Evolutionary conservation across 2,329 filamentous ascomycete genomes (phyloP).

Genomic region (Fusarium pseudoanthophilum): DNA sequence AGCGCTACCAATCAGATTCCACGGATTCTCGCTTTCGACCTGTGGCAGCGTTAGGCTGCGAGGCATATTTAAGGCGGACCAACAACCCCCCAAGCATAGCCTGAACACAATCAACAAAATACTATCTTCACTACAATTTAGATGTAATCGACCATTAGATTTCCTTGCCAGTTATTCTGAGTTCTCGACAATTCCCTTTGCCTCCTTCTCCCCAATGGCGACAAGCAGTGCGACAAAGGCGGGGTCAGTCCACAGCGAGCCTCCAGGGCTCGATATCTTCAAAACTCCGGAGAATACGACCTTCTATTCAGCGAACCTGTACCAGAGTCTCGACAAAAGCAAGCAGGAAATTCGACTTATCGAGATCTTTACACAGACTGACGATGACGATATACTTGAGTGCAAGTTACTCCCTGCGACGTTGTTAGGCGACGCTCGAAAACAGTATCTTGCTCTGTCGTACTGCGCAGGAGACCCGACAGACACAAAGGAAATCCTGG

Average conservation of each 20-base stretch:
- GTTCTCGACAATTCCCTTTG: too few relatives aligned
- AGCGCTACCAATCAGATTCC: background rate
- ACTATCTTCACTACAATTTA: too few relatives aligned
- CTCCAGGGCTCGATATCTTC: background rate
- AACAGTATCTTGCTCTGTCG: rapidly evolving
- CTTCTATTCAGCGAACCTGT: rapidly evolving
- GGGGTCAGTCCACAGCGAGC: too few relatives aligned
- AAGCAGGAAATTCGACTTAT: background rate
- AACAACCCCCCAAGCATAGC: background rate
- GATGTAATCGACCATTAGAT: too few relatives aligned
- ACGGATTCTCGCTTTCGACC: background rate
- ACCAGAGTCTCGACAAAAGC: rapidly evolving
- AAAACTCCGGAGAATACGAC: background rate
- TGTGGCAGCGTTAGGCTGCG: background rate
- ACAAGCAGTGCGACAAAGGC: rapidly evolving
- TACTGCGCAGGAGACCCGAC: background rate
- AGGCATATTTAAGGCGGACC: background rate
- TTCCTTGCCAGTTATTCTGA: too few relatives aligned
- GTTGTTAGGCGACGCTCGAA: rapidly evolving
- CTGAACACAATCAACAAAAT: background rate
- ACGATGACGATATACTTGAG: too few relatives aligned
- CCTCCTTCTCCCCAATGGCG: background rate
- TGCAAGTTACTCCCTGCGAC: rapidly evolving
- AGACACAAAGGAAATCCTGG: rapidly evolving
- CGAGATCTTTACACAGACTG: background rate